These are phyloP conservation scores for Pyricularia pennisetigena DNA, from an alignment of 2,329 filamentous ascomycete genomes.

Conservation along the genomic window DNA sequence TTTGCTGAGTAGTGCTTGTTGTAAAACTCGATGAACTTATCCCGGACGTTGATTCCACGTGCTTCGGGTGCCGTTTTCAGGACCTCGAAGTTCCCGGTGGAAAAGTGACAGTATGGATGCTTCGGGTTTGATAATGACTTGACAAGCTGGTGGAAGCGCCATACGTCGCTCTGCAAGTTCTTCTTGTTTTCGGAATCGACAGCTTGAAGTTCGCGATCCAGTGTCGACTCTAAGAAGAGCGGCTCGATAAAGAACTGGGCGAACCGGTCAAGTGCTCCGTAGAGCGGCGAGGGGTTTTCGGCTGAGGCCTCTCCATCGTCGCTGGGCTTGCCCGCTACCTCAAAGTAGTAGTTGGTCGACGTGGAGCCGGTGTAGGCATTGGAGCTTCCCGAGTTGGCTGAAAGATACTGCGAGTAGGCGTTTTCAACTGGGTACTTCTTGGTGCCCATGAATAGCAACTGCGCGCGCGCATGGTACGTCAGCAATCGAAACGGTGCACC, in stretches of 20 bases:
- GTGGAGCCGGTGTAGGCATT: constrained; percentile 93
- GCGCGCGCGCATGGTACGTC: background rate
- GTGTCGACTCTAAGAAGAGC: constrained; percentile 71
- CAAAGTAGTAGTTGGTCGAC: constrained; percentile 97
- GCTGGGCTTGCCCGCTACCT: constrained; percentile 72
- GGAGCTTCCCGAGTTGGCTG: constrained; percentile 79
- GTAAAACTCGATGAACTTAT: constrained; percentile 90
- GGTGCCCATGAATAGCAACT: constrained; percentile 94
- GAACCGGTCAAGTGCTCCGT: constrained; percentile 81
- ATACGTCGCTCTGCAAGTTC: constrained; percentile 83
- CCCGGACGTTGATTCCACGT: constrained; percentile 71
- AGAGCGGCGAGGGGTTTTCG: constrained; percentile 50
- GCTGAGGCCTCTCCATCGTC: constrained; percentile 47
- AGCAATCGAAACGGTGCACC: background rate
- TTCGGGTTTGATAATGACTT: constrained; percentile 81
- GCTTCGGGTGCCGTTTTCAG: constrained; percentile 74
- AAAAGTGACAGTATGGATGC: constrained; percentile 86
- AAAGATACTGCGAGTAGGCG: constrained; percentile 88
- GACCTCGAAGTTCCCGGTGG: constrained; percentile 79
- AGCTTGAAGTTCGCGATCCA: constrained; percentile 79
- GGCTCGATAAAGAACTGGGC: constrained; percentile 90
- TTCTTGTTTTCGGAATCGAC: constrained; percentile 98
- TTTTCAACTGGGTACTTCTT: constrained; percentile 97
- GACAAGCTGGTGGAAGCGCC: constrained; percentile 79
- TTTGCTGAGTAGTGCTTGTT: constrained; percentile 86